Evolutionary conservation across 768 basidiomycete species (phyloP), one percentile per base, ranked within the genome.

Genomic region (Suillus paluster): DNA sequence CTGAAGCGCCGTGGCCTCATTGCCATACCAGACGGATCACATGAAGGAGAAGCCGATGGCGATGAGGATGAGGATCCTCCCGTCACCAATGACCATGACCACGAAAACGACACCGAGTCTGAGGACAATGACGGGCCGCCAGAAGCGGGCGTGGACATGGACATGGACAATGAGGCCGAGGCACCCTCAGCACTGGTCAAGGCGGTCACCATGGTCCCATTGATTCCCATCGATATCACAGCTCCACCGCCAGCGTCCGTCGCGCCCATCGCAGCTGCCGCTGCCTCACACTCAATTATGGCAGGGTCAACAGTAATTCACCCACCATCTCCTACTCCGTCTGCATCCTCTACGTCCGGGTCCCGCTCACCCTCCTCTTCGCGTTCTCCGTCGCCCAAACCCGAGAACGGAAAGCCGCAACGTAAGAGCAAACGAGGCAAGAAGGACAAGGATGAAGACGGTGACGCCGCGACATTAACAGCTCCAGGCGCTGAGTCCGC

Each of bases 251-350:
- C 70, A 5, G 63, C 70, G 7, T 63, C 71, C 41, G 66, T 70
- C 50, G 68, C 72, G 14, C 71, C 75, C 46, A 67, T 73, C 30
- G 66, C 73, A 41, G 75, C 77, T 1, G 77, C 78, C 5, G 80
- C 77, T 0, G 78, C 81, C 7, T 76, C 79, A 4, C 79, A 80
- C n/a, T 81, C 83, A 14, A 83, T 82, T 41, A 83, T 83, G 80
- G 79, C 82, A 8, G 80, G 79, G 23, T 76, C 81, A 1, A 66
- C 73, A 12, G 71, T 80, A 52, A 63, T 80, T 17, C 74, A 74
- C 12, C 74, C 79, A 2, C 73, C 77, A 5, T 80, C 82, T 0
- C 76, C 80, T 2, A 68, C 77, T 1, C 61, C 76, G 1, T 59
- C 77, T 10, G 79, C 82, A 0, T 76, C 80, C 2, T 69, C 77